phyloP scores from a whole-genome alignment of 1,139 yeast species.

The Yamadazyma dushanensis region DNA sequence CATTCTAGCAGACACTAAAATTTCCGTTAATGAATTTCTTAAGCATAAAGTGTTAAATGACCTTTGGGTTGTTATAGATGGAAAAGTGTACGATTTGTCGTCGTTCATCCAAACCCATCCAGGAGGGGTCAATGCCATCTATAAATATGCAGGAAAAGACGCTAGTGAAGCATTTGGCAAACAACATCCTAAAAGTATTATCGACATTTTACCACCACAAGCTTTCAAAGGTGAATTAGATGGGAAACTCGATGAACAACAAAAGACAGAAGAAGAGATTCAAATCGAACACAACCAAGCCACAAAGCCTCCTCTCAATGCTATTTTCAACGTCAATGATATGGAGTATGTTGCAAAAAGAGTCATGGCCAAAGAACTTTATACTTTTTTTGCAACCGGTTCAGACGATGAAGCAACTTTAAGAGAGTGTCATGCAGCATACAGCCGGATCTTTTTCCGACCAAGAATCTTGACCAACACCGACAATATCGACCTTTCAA shows the following conservation, averaged over 20 bases:
- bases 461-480: slow-evolving; percentile 74
- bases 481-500: slow-evolving; percentile 39
- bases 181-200: slow-evolving; percentile 14
- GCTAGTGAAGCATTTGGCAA: slow-evolving; percentile 18
- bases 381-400: slow-evolving; percentile 88
- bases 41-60: slow-evolving; percentile 13
- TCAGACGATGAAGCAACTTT: slow-evolving; percentile 82
- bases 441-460: slow-evolving; percentile 75
- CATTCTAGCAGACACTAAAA: neutral
- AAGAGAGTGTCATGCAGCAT: slow-evolving; percentile 82
- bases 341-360: slow-evolving; percentile 76
- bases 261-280: slow-evolving; percentile 10
- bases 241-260: slow-evolving; percentile 16
- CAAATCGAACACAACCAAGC: slow-evolving; percentile 14
- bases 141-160: slow-evolving; percentile 23
- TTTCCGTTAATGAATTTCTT: slow-evolving; percentile 12
- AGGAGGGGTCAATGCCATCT: slow-evolving; percentile 20
- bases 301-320: slow-evolving; percentile 28
- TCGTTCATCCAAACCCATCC: slow-evolving; percentile 21
- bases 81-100: slow-evolving; percentile 23
- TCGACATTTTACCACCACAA: slow-evolving; percentile 13
- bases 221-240: slow-evolving; percentile 18
- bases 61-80: slow-evolving; percentile 24
- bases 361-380: slow-evolving; percentile 65
- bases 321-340: slow-evolving; percentile 53